Evolutionary conservation across 305 asterid species (phyloP), one percentile per base, ranked within the genome.

Genomic region (Rubia balearica): DNA sequence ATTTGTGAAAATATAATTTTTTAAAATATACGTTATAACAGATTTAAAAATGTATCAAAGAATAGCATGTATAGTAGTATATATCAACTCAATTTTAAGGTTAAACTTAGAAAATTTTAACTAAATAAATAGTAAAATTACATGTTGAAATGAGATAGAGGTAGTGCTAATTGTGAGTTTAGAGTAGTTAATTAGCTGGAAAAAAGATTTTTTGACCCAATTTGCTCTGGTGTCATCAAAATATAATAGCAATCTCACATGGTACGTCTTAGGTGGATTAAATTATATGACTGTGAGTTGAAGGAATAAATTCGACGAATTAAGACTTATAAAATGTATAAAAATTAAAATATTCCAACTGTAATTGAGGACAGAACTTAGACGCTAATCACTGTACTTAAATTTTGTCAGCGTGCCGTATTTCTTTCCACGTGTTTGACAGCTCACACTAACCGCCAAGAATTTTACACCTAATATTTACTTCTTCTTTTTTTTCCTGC

Each of bases 401-500:
- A 45, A 67, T 6, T 46, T 67, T 45, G 70, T 19, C 8, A 48
- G 71, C 27, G 45, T 46, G 61, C 71, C 53, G 53, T 3, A 53
- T 21, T 4, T 6, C 63, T 46, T 11, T 49, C 56, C 75, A 72
- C 70, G 56, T 64, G 75, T 51, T 24, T 64, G 75, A 63, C 75
- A 63, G 56, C 40, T 63, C 75, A 72, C 5, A 38, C 65, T 14
- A 49, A 59, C 43, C 33, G 57, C 57, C 42, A 41, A 5, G 16
- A 8, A 13, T 41, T 57, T 70, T 70, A 13, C 38, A 53, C 21
- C 65, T 40, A 30, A 21, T 27, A 27, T 27, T 27, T 27, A 27
- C 30, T 27, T 27, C 2, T 27, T 0, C 2, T 27, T 27, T 27
- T 27, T 27, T 27, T 27, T 27, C 2, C 30, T 27, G 30, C 30